Evolutionary conservation across 148 eudicot genomes (phyloP).

Genomic region (Silene conica): DNA sequence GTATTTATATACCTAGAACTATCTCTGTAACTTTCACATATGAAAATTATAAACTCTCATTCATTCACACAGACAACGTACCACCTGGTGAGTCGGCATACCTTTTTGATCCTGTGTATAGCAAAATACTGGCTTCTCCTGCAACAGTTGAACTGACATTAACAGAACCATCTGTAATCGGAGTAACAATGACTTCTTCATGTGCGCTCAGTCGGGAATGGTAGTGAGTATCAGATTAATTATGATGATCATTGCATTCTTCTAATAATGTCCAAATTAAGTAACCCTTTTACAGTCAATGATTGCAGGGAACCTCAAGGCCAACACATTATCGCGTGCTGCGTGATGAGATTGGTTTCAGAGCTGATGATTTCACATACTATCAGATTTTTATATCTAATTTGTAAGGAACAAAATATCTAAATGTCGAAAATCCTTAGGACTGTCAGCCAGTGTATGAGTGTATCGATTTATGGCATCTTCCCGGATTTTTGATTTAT

Average conservation of each 20-base stretch:
- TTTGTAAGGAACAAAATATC: too few species aligned
- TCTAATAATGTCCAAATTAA: background rate
- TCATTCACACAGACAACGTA: constrained; percentile 42
- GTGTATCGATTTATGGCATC: too few species aligned
- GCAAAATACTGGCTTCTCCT: background rate
- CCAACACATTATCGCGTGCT: constrained; percentile 45
- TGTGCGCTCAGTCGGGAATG: constrained; percentile 48
- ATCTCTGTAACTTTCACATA: too few species aligned
- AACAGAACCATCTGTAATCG: constrained; percentile 40
- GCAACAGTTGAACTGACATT: constrained; percentile 20
- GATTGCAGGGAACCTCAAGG: constrained; percentile 35
- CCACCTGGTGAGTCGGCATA: constrained; percentile 30
- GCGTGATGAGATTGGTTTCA: constrained; percentile 40
- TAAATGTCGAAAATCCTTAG: too few species aligned
- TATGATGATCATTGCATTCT: background rate
- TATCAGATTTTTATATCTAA: too few species aligned
- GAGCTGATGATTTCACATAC: too few species aligned
- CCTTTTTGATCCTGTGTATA: background rate
- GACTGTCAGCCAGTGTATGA: too few species aligned
- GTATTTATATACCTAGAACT: too few species aligned
- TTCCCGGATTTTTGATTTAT: too few species aligned
- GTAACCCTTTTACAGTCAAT: background rate
- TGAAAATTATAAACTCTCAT: too few species aligned
- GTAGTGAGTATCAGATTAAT: constrained; percentile 27
- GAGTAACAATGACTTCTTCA: constrained; percentile 34